Evolutionary conservation across 441 rosid genomes (phyloP).

Genomic region (Brassica hybrid): DNA sequence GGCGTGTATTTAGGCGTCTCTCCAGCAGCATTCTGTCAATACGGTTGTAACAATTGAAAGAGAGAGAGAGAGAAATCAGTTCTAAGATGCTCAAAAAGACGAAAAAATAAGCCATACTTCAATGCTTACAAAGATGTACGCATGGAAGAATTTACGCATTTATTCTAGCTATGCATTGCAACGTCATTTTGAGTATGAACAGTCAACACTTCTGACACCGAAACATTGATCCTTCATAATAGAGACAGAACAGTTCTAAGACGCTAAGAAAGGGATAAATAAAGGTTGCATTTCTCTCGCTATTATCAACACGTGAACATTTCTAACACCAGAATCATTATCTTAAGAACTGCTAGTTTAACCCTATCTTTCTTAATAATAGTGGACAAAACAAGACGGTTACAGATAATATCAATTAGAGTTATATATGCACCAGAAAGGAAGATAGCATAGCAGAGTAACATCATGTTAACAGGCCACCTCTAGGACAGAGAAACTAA

Average conservation of each 20-base stretch:
- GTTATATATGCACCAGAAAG: conserved; percentile 1
- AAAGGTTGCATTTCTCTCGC: not conserved
- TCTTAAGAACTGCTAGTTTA: not conserved
- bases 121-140: conserved; percentile 11
- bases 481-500: not conserved
- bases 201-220: conserved; percentile 4
- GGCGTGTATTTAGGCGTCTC: conserved; percentile 75
- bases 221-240: not conserved
- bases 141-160: conserved; percentile 6
- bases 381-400: not conserved
- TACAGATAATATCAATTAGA: not conserved
- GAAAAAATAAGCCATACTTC: no score
- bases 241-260: not conserved
- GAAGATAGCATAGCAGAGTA: not conserved
- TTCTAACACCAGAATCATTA: not conserved
- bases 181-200: conserved; percentile 9
- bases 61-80: no score
- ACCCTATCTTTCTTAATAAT: not conserved
- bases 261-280: not conserved
- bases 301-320: conserved; percentile 13
- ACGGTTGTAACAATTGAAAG: not conserved
- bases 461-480: not conserved
- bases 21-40: conserved; percentile 54
- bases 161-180: conserved; percentile 13
- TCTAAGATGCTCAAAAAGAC: no score